phyloP scores from a whole-genome alignment of 306 rosid species.

The Rosa multiflora region DNA sequence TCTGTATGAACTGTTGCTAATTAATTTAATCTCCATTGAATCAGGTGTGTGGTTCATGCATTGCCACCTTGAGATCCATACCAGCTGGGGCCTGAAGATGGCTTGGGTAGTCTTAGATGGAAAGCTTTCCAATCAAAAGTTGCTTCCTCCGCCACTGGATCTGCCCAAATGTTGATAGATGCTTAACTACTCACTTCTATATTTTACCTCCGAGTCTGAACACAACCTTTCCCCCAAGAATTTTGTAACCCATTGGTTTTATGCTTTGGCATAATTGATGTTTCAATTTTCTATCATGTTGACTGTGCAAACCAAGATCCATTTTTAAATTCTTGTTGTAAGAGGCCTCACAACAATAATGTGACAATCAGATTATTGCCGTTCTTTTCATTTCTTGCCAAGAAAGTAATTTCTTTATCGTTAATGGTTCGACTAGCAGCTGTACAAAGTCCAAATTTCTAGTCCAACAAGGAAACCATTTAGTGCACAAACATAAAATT shows the following conservation, averaged over 20 bases:
- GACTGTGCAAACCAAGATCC: not conserved
- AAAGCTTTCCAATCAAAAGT: constrained; percentile 45
- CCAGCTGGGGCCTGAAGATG: constrained; percentile 65
- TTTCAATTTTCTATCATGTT: not conserved
- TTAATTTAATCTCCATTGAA: not conserved
- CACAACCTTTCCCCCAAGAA: not conserved
- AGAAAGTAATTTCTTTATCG: not conserved
- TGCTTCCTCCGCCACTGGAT: constrained; percentile 52
- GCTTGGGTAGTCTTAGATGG: constrained; percentile 57
- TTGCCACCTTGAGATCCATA: constrained; percentile 52
- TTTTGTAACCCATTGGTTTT: constrained; percentile 1
- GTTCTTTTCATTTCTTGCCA: constrained; percentile 2
- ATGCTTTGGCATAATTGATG: not conserved
- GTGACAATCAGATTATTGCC: not conserved
- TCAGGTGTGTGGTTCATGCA: constrained; percentile 64
- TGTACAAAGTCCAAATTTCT: not conserved
- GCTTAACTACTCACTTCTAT: not conserved
- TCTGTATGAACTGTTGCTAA: not conserved
- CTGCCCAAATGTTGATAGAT: constrained; percentile 43
- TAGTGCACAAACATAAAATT: not conserved
- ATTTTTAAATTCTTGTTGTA: not conserved
- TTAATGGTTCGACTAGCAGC: not conserved
- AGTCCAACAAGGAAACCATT: not conserved
- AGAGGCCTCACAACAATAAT: not conserved
- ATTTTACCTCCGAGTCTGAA: not conserved